A percentile compares a stretch with the other conserved stretches of the same genome.
Evolutionary conservation across 805 yeast species (phyloP).

Genomic region (Spathaspora arborariae): DNA sequence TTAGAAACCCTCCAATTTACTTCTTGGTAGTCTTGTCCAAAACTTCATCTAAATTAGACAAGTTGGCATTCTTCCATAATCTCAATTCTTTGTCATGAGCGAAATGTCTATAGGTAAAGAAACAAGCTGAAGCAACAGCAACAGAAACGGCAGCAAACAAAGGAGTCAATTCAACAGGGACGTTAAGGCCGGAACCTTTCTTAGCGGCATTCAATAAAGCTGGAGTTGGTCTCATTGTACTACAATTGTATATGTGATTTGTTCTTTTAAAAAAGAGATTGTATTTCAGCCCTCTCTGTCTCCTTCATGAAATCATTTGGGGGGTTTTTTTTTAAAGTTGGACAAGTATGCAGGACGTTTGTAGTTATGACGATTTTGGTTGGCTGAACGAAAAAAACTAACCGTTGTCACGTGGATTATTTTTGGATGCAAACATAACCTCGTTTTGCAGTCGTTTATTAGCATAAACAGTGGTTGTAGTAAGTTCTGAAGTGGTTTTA

Average conservation of each 20-base stretch:
- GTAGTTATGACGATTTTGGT: background rate
- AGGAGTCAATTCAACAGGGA: conserved; percentile 46
- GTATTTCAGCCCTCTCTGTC: background rate
- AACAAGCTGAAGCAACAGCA: conserved; percentile 34
- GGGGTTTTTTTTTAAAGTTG: background rate
- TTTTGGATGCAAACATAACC: too few relatives aligned
- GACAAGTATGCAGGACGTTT: background rate
- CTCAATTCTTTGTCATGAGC: conserved; percentile 43
- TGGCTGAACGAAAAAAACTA: background rate
- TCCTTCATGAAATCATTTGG: background rate
- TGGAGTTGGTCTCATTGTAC: conserved; percentile 38
- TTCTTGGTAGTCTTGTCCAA: conserved; percentile 34
- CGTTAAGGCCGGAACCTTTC: conserved; percentile 15
- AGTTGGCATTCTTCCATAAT: conserved; percentile 44
- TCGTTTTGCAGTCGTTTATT: background rate
- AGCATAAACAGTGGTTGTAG: background rate
- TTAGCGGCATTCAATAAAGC: conserved; percentile 39
- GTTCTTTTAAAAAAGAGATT: background rate
- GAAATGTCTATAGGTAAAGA: conserved; percentile 47
- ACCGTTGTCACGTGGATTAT: background rate
- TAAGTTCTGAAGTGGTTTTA: too few relatives aligned
- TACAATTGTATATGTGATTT: background rate
- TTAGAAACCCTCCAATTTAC: conserved; percentile 7
- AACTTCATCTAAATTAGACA: conserved; percentile 40
- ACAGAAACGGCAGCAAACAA: conserved; percentile 43